A percentile compares a stretch with the other conserved stretches of the same genome.
Conservation (phyloP, 495 filamentous ascomycete species). For the Patellaria atrata region DNA sequence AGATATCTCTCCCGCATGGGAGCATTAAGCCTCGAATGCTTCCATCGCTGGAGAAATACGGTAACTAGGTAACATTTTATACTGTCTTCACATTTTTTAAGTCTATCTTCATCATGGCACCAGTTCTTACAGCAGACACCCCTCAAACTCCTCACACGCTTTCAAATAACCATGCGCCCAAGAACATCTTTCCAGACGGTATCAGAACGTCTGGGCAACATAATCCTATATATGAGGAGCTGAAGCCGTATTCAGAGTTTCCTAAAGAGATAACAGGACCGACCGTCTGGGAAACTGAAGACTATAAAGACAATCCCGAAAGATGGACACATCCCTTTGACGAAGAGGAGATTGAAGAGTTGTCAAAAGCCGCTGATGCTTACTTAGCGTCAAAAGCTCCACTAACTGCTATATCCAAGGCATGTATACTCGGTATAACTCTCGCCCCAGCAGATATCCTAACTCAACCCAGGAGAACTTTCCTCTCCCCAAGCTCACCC, state of each 20-base stretch:
- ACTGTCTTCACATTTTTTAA: too few species aligned
- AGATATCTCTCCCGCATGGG: too few species aligned
- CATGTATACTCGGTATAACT: too few species aligned
- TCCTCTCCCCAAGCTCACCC: constrained; percentile 45
- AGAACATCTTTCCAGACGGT: constrained; percentile 27
- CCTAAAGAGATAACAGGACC: constrained; percentile 58
- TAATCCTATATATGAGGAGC: constrained; percentile 48
- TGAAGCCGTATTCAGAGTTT: constrained; percentile 57
- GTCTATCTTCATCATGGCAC: neutral
- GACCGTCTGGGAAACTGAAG: constrained; percentile 65
- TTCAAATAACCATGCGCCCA: constrained; percentile 17
- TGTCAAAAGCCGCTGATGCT: constrained; percentile 48
- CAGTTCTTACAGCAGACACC: constrained; percentile 2
- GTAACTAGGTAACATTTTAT: too few species aligned
- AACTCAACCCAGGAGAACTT: constrained; percentile 37
- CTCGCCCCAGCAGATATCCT: too few species aligned
- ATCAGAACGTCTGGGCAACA: constrained; percentile 67
- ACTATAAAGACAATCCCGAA: constrained; percentile 54
- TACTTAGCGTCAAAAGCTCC: constrained; percentile 49
- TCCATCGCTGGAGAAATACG: too few species aligned
- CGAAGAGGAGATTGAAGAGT: constrained; percentile 50
- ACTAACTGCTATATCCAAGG: constrained; percentile 62
- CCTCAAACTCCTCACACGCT: neutral
- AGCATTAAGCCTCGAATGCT: too few species aligned
- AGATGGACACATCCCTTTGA: constrained; percentile 64